phyloP scores from a whole-genome alignment of 176 grass and related monocot species.

The Chrysopogon serrulatus region DNA sequence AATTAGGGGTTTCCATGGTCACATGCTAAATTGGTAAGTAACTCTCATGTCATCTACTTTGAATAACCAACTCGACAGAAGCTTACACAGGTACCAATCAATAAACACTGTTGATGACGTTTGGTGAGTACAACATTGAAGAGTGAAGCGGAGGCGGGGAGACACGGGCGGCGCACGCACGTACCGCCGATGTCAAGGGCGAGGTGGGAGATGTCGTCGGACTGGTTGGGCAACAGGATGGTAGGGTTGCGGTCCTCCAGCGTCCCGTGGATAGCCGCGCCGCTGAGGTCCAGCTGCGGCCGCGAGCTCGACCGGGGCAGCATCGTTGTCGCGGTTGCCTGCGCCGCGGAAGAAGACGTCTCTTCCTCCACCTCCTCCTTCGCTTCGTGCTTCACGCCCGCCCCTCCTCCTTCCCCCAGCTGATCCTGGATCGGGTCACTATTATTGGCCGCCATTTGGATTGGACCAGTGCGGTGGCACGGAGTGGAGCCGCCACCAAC shows the following conservation, averaged over 20 bases:
- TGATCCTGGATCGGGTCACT: conserved; percentile 32
- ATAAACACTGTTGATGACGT: neutral
- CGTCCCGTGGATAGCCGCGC: conserved; percentile 88
- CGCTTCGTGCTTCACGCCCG: conserved; percentile 34
- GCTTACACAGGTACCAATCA: neutral
- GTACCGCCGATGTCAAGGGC: conserved; percentile 93
- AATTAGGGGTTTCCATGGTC: neutral
- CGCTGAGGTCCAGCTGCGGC: conserved; percentile 89
- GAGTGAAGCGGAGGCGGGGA: neutral
- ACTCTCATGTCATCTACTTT: neutral
- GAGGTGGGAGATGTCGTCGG: conserved; percentile 95
- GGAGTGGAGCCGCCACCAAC: conserved; percentile 44
- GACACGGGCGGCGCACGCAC: neutral
- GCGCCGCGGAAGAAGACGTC: neutral
- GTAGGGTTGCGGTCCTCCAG: conserved; percentile 81
- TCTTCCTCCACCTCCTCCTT: neutral
- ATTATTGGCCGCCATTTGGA: conserved; percentile 51
- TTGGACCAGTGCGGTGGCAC: conserved; percentile 24
- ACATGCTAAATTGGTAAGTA: neutral
- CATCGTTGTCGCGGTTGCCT: conserved; percentile 5
- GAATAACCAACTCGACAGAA: neutral
- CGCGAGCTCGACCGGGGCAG: conserved; percentile 78
- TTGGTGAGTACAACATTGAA: neutral
- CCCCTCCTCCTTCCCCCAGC: neutral
- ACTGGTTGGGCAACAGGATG: conserved; percentile 95